These are phyloP conservation scores for Shiraia bambusicola DNA, from an alignment of 2,329 filamentous ascomycete species.

Conservation along the genomic window DNA sequence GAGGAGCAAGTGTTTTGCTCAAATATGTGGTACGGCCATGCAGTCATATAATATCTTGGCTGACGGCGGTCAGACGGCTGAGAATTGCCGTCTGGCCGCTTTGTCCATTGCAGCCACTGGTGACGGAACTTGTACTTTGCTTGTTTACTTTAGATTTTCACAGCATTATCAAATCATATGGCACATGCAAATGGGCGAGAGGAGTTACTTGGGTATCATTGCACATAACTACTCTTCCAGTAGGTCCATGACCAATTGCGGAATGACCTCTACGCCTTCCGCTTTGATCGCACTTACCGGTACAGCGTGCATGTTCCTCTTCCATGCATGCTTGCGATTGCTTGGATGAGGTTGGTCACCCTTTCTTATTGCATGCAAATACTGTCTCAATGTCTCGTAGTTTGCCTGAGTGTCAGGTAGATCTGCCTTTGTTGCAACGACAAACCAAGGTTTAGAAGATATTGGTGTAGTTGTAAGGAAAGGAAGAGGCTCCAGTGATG, in stretches of 20 bases:
- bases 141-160: too few species aligned
- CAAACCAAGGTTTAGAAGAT: constrained; percentile 94
- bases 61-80: too few species aligned
- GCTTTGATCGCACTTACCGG: constrained; percentile 89
- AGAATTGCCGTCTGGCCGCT: too few species aligned
- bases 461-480: constrained; percentile 66
- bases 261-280: constrained; percentile 75
- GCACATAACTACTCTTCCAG: constrained; percentile 45
- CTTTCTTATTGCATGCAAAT: constrained; percentile 66
- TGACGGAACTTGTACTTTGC: too few species aligned
- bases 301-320: constrained; percentile 61
- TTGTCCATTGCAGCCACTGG: too few species aligned
- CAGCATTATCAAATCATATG: too few species aligned
- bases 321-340: constrained; percentile 63
- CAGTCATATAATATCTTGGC: too few species aligned
- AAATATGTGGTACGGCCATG: too few species aligned
- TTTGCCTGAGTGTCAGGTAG: constrained; percentile 76
- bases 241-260: constrained; percentile 70
- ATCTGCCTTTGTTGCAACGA: constrained; percentile 92
- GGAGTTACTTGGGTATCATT: constrained; percentile 12
- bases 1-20: too few species aligned
- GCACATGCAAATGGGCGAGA: too few species aligned
- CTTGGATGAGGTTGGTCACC: constrained; percentile 72
- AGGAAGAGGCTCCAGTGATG: constrained; percentile 43
- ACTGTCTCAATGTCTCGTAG: constrained; percentile 68